These are phyloP conservation scores for Fraxinus nigra DNA, from an alignment of 305 asterid species.

Conservation along the genomic window DNA sequence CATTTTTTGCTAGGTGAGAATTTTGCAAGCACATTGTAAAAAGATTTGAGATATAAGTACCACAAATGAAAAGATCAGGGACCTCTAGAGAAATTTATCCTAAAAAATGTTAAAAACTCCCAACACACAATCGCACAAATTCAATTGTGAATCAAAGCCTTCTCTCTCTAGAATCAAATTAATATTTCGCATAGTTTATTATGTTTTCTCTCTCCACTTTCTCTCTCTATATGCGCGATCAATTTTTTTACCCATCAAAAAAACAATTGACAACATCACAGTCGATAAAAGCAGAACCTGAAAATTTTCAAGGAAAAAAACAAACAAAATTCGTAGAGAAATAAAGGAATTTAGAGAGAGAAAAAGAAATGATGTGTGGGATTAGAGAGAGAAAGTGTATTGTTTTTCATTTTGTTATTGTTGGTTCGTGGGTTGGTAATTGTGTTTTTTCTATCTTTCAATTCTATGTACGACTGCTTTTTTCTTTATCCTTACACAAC, in stretches of 20 bases:
- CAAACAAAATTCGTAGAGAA: slow-evolving; percentile 28
- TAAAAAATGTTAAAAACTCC: slow-evolving; percentile 25
- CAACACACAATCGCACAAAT: slow-evolving; percentile 39
- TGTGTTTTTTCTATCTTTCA: slow-evolving; percentile 34
- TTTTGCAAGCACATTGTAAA: neutral
- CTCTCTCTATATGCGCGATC: slow-evolving; percentile 12
- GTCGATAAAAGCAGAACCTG: slow-evolving; percentile 37
- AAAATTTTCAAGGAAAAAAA: slow-evolving; percentile 26
- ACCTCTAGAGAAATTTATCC: neutral
- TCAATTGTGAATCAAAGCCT: slow-evolving; percentile 57
- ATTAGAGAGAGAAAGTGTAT: slow-evolving; percentile 52
- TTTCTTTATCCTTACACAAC: slow-evolving; percentile 36
- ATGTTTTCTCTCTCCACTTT: slow-evolving; percentile 18
- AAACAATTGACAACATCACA: slow-evolving; percentile 43
- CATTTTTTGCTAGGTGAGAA: no score
- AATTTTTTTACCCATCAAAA: slow-evolving; percentile 3
- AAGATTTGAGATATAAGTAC: neutral
- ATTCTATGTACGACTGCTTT: slow-evolving; percentile 27
- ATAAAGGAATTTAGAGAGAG: slow-evolving; percentile 26
- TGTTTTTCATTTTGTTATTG: slow-evolving; percentile 26
- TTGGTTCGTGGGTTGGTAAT: slow-evolving; percentile 39
- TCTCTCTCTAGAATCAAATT: slow-evolving; percentile 38
- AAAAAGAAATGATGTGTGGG: slow-evolving; percentile 45
- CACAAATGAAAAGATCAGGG: neutral
- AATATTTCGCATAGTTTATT: slow-evolving; percentile 37